Conservation (phyloP, 495 filamentous ascomycete genomes). For the Talaromyces borbonicus region DNA sequence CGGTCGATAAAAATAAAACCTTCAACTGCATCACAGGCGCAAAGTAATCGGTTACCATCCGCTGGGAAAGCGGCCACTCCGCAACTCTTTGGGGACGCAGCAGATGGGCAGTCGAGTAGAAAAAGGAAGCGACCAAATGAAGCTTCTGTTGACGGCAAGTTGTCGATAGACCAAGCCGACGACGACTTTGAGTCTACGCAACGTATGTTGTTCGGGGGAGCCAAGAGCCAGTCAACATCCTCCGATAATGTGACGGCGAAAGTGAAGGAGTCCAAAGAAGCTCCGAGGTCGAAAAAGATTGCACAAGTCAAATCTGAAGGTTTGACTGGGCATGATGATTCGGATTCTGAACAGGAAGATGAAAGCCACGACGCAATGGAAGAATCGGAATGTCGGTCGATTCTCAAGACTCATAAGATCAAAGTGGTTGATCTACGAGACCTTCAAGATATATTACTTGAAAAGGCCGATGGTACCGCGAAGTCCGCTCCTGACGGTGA, state of each 20-base stretch:
- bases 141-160: slow-evolving; percentile 17
- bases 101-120: slow-evolving; percentile 24
- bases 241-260: slow-evolving; percentile 11
- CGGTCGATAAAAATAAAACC: slow-evolving; percentile 43
- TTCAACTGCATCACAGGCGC: slow-evolving; percentile 13
- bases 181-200: slow-evolving; percentile 31
- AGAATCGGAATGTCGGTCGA: slow-evolving; percentile 59
- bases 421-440: slow-evolving; percentile 67
- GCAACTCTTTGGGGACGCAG: slow-evolving; percentile 40
- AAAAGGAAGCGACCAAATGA: slow-evolving; percentile 28
- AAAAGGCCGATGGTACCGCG: slow-evolving; percentile 27
- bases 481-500: too few relatives aligned
- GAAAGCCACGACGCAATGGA: slow-evolving; percentile 26
- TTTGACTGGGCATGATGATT: slow-evolving; percentile 10
- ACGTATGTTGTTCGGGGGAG: slow-evolving; percentile 14
- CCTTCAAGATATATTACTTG: slow-evolving; percentile 25
- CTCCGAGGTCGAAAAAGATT: not conserved
- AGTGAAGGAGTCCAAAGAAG: slow-evolving; percentile 2
- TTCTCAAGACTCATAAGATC: slow-evolving; percentile 75
- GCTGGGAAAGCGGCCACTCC: slow-evolving; percentile 41
- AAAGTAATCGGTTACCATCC: slow-evolving; percentile 32
- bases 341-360: slow-evolving; percentile 13
- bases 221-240: not conserved
- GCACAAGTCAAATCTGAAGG: slow-evolving; percentile 11
- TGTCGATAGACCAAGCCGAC: not conserved